Evolutionary conservation across 1,284 basidiomycete genomes (phyloP).

Genomic region (Ganoderma sinense): DNA sequence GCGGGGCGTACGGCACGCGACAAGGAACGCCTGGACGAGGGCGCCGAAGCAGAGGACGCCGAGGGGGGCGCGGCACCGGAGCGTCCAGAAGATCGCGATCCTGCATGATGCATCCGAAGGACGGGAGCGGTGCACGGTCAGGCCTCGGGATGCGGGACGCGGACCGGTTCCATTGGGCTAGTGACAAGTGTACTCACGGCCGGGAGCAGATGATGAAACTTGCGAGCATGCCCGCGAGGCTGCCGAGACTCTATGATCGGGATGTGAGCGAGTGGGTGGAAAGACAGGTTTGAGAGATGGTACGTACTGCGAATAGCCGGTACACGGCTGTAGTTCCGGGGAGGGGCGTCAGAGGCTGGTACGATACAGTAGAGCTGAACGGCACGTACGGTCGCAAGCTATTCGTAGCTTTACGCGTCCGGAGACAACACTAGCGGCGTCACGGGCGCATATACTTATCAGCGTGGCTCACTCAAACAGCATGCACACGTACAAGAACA

Average conservation of each 20-base stretch:
- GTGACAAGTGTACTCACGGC: slow-evolving; percentile 20
- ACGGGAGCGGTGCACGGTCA: neutral
- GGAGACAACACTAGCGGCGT: slow-evolving; percentile 13
- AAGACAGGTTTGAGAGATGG: neutral
- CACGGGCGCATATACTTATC: neutral
- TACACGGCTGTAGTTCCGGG: slow-evolving; percentile 12
- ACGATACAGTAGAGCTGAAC: neutral
- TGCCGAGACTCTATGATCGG: slow-evolving; percentile 13
- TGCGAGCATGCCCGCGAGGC: slow-evolving; percentile 15
- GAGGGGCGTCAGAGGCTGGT: neutral
- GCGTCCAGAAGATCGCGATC: slow-evolving; percentile 14
- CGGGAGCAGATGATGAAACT: slow-evolving; percentile 18
- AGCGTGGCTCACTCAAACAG: neutral
- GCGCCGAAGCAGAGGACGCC: slow-evolving; percentile 5
- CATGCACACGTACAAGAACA: slow-evolving; percentile 22
- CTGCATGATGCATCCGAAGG: slow-evolving; percentile 6
- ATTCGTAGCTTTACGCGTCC: slow-evolving; percentile 6
- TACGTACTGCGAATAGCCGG: slow-evolving; percentile 18
- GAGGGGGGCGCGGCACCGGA: slow-evolving; percentile 5
- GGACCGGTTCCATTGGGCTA: no score
- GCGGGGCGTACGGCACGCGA: slow-evolving; percentile 12
- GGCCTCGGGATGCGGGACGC: no score
- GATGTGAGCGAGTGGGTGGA: neutral
- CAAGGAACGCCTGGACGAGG: slow-evolving; percentile 8
- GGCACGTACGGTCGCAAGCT: slow-evolving; percentile 18